Percentiles rank a stretch among this genome's conserved stretches.
Evolutionary conservation across 2,329 filamentous ascomycete genomes (phyloP).

Genomic region (Colletotrichum sp.): DNA sequence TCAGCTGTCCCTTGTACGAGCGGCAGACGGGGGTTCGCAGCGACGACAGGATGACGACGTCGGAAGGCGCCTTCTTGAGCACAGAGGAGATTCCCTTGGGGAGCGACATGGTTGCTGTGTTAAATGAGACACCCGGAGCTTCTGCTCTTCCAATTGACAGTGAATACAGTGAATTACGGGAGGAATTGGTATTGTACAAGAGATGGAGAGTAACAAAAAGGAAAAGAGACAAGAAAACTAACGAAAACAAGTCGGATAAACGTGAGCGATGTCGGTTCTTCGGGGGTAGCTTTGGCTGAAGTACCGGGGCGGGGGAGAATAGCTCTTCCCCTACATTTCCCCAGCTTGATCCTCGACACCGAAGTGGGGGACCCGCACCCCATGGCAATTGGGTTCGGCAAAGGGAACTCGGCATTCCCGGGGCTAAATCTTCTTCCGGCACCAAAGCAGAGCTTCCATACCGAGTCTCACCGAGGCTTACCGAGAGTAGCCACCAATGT

Average conservation of each 20-base stretch:
- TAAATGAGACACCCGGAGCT: neutral
- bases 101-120: slow-evolving; percentile 46
- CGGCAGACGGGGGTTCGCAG: slow-evolving; percentile 87
- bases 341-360: slow-evolving; percentile 11
- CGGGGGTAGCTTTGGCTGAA: slow-evolving; percentile 12
- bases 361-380: slow-evolving; percentile 13
- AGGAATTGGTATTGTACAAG: neutral
- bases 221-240: neutral
- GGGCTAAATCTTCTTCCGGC: slow-evolving; percentile 13
- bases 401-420: neutral
- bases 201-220: neutral
- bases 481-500: neutral
- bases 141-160: neutral
- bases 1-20: slow-evolving; percentile 81
- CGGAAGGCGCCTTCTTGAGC: slow-evolving; percentile 77
- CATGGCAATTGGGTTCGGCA: slow-evolving; percentile 22
- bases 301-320: slow-evolving; percentile 11
- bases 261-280: slow-evolving; percentile 7
- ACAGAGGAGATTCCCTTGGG: slow-evolving; percentile 75
- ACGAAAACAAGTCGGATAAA: slow-evolving; percentile 11
- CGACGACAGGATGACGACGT: slow-evolving; percentile 89
- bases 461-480: neutral
- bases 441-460: neutral
- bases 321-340: slow-evolving; percentile 18
- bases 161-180: neutral